A percentile compares a stretch with the other conserved stretches of the same genome.
phyloP scores from a whole-genome alignment of 2,329 filamentous ascomycete genomes.

The Fusarium globosum region DNA sequence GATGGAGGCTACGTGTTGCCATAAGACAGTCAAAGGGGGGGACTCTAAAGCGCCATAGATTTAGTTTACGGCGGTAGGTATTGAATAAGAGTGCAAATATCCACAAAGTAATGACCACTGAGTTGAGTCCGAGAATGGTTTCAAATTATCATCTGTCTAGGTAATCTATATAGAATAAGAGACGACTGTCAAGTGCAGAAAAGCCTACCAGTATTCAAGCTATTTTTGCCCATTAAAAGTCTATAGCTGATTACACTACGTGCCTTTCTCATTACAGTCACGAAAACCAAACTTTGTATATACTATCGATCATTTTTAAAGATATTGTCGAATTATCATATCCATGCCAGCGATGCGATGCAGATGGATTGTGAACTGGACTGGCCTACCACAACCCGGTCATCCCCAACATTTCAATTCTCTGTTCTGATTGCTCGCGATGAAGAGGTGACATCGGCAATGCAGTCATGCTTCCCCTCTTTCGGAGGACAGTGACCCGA shows the following conservation, averaged over 20 bases:
- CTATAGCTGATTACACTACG: background rate
- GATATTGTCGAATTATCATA: background rate
- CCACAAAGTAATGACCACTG: too few relatives aligned
- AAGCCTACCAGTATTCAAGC: background rate
- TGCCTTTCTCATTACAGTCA: background rate
- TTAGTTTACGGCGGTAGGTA: background rate
- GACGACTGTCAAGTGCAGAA: background rate
- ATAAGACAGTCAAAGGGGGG: background rate
- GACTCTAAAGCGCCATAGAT: background rate
- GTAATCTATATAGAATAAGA: too few relatives aligned
- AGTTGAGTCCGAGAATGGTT: background rate
- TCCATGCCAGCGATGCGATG: background rate
- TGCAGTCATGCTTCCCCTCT: constrained; percentile 18
- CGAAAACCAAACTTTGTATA: background rate
- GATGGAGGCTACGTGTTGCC: constrained; percentile 34
- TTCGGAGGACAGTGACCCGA: constrained; percentile 21
- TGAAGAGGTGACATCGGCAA: background rate
- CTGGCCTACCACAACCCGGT: background rate
- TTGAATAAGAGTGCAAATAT: background rate
- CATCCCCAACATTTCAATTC: background rate
- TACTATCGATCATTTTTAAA: background rate
- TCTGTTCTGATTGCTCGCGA: background rate
- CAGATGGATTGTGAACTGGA: background rate
- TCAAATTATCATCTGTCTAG: background rate
- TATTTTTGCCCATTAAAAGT: background rate